phyloP scores from a whole-genome alignment of 257 asterid genomes.

The Schizonepeta tenuifolia region DNA sequence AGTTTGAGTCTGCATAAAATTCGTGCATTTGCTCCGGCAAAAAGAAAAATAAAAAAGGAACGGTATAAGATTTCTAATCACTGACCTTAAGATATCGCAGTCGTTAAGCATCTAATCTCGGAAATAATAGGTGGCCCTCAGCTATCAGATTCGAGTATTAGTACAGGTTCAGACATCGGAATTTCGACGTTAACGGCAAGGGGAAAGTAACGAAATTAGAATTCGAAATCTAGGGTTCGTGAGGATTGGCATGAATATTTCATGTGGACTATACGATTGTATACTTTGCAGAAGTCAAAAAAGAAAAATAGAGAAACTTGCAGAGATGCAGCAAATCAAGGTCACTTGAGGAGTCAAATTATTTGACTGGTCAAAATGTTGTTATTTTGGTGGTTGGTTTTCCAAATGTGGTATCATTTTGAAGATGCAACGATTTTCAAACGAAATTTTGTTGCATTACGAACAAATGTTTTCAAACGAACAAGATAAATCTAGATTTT shows the following conservation, averaged over 20 bases:
- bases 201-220: background rate
- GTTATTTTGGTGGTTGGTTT: too few species aligned
- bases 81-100: constrained; percentile 32
- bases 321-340: background rate
- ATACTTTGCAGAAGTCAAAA: background rate
- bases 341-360: constrained; percentile 15
- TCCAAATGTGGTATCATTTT: too few species aligned
- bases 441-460: too few species aligned
- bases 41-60: constrained; percentile 1
- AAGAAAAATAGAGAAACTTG: background rate
- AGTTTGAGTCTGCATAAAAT: constrained; percentile 22
- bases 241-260: background rate
- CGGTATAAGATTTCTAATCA: constrained; percentile 9
- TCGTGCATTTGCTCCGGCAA: background rate
- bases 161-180: background rate
- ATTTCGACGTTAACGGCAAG: background rate
- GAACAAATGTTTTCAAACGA: too few species aligned
- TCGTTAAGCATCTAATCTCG: constrained; percentile 25
- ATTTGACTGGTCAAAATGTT: too few species aligned
- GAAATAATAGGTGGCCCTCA: background rate
- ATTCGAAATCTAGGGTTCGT: constrained; percentile 36
- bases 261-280: background rate
- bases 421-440: too few species aligned
- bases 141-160: constrained; percentile 18
- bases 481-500: too few species aligned